Evolutionary conservation across 768 basidiomycete genomes (phyloP), one percentile per base, ranked within the genome.

Genomic region (Asterophora parasitica): DNA sequence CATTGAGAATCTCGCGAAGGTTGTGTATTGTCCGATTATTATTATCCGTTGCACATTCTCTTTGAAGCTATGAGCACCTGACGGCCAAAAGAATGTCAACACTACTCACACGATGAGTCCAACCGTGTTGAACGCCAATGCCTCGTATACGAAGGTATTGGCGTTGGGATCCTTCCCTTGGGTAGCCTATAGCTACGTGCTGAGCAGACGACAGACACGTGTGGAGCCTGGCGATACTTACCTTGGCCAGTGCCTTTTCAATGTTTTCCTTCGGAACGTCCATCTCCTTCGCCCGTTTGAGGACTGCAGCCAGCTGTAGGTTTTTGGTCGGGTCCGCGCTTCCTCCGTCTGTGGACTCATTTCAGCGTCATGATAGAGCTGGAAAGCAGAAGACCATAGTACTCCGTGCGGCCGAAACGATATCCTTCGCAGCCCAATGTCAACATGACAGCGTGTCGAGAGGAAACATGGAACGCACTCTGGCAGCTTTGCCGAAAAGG

Each of bases 251-350:
- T 0, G 83, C 78, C 20, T 72, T 79, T 49, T 81, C 81, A 4
- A 87, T 77, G 62, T 84, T 86, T 37, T 83, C 81, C 54, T 76
- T 85, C 10, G 85, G 85, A 8, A 86, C 77, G 27, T 82, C 79
- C 42, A 69, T 65, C 0, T 78, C 72, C 60, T 72, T 82, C 0
- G 76, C 78, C 31, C 76, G 68, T 55, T 75, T 80, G n/a, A 87
- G 57, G 4, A 72, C 77, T 4, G 69, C 60, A 1, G 79, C 77
- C 38, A 87, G 66, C 2, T 75, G 68, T 7, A 68, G 32, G 58
- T 86, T 86, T 50, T 73, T 66, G 26, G 66, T 69, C 5, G 81
- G 80, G 56, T 79, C 79, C 1, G 69, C 50, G 32, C 80, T 78
- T 32, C 78, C 78, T 31, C 83, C 82, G 49, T 61, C 85, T 84